Conservation (phyloP, 2,329 filamentous ascomycete species). For the Colletotrichum tamarilloi region DNA sequence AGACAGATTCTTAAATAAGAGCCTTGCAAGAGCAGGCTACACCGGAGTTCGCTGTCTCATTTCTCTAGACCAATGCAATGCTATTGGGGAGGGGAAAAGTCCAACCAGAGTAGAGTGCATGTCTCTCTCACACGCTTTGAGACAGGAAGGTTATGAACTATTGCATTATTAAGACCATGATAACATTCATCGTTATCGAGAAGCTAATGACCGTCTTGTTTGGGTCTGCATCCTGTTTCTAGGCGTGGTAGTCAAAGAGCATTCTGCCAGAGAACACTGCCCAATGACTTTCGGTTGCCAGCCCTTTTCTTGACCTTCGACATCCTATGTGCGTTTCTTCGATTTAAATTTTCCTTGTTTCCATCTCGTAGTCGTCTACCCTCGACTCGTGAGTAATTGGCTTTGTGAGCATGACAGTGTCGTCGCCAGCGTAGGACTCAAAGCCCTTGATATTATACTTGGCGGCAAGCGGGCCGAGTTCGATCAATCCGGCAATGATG, state of each 20-base stretch:
- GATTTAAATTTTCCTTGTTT: neutral
- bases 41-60: too few species aligned
- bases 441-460: conserved; percentile 23
- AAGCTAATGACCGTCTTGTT: neutral
- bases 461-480: conserved; percentile 26
- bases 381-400: neutral
- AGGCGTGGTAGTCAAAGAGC: neutral
- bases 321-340: neutral
- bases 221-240: neutral
- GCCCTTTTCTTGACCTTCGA: neutral
- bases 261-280: neutral
- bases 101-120: too few species aligned
- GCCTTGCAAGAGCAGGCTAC: too few species aligned
- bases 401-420: neutral
- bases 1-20: too few species aligned
- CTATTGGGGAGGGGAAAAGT: too few species aligned
- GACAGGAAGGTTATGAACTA: neutral
- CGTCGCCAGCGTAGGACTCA: conserved; percentile 2
- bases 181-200: neutral
- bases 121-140: neutral
- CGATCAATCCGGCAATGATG: conserved; percentile 24
- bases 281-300: neutral
- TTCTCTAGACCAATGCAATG: too few species aligned
- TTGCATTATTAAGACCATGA: neutral
- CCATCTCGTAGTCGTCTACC: conserved; percentile 7